Base-by-base conservation (phyloP, 257 asterid genomes). In the Nicotiana undulata region DNA sequence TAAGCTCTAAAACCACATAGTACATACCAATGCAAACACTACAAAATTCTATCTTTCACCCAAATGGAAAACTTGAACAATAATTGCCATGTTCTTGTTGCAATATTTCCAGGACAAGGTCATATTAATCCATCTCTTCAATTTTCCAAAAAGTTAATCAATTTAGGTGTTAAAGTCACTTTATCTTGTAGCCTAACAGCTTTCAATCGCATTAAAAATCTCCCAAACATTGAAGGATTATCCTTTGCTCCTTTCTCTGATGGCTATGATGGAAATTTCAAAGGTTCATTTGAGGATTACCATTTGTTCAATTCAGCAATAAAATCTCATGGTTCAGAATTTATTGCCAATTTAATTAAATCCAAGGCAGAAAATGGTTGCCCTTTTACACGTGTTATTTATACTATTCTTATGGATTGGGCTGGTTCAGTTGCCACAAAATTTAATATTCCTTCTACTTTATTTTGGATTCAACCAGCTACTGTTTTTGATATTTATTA, bases 71-170 rank as follows among this genome's bases (percentile, higher is more conserved):
- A 20, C 13, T 6, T 20, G 3, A 58, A 31, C 4, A 40, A 77
- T 29, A 34, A 32, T 0, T 32, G 55, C 55, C 83, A 85, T 65
- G 58, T 85, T 56, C 83, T 85, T 31, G 16, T 85, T 1, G 83
- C 63, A 40, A 44, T 84, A 61, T 85, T 82, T 44, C 83, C 87
- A 4, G 83, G 51, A 4, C 87, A 85, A 65, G 85, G 87, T 29
- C 87, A 82, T 29, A 79, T 85, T 70, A 85, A 85, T 53, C 83
- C 87, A 8, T 17, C 72, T 22, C 81, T 84, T 40, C 82, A 65
- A 26, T 20, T 84, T 1, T 58, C 87, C 2, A 75, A 82, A 20
- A 52, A 7, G 34, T 63, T 85, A 4, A 18, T 81, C 8, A 37
- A 34, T 3, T 9, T 60, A 34, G 87, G 85, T 2, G 31, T 63